Percentiles rank a stretch among this genome's conserved stretches.
Conservation (phyloP, 768 basidiomycete species). For the Pholiota conissans region DNA sequence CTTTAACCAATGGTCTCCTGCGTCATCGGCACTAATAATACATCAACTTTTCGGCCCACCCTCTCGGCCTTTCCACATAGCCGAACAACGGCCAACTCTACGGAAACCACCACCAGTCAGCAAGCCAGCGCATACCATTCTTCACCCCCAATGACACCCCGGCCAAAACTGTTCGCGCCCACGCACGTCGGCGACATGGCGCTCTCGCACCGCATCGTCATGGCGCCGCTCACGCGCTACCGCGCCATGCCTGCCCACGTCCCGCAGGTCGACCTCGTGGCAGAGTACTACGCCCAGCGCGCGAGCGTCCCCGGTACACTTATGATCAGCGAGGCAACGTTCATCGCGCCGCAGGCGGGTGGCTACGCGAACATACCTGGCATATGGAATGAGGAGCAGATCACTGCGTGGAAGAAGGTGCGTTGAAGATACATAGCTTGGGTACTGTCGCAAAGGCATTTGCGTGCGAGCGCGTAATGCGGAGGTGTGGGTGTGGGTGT, state of each 20-base stretch:
- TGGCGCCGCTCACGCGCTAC: constrained; percentile 53
- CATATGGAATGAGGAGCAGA: constrained; percentile 62
- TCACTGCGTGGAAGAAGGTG: constrained; percentile 55
- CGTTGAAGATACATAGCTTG: no score
- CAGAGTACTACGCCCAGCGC: constrained; percentile 51
- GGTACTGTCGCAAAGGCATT: no score
- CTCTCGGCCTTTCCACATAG: no score
- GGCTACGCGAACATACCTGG: constrained; percentile 57
- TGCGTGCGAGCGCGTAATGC: no score
- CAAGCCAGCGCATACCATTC: no score
- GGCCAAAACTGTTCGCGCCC: constrained; percentile 43
- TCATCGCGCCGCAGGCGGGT: constrained; percentile 51
- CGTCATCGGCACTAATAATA: no score
- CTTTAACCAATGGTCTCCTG: no score
- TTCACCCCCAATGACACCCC: no score
- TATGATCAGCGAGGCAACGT: constrained; percentile 58
- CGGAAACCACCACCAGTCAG: no score
- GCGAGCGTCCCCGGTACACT: constrained; percentile 48
- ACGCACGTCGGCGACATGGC: constrained; percentile 39
- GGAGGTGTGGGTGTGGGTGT: neutral
- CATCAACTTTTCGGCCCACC: no score
- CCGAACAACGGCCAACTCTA: no score
- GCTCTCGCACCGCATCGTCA: constrained; percentile 51
- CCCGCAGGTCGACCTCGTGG: constrained; percentile 31
- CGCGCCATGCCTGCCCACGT: constrained; percentile 39